These are phyloP conservation scores for Aspergillus sp. DNA, from an alignment of 2,329 filamentous ascomycete genomes.

Conservation along the genomic window DNA sequence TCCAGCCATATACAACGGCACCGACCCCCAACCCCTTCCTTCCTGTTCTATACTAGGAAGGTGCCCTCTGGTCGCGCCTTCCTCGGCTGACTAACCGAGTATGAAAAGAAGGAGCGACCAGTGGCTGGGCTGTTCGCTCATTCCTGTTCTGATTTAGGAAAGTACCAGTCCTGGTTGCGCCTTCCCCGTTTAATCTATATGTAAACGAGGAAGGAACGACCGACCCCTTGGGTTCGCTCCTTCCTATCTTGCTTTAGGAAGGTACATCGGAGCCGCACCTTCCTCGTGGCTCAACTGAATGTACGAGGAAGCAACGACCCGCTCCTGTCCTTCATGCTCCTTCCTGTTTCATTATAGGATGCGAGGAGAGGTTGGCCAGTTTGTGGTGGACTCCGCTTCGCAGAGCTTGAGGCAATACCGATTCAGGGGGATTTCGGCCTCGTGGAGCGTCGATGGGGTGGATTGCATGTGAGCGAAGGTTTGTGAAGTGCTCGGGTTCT, in stretches of 20 bases:
- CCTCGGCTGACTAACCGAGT: neutral
- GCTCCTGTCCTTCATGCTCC: neutral
- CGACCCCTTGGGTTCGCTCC: neutral
- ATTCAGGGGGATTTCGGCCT: neutral
- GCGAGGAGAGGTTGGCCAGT: neutral
- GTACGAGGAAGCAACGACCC: neutral
- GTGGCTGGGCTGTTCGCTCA: neutral
- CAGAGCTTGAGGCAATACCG: neutral
- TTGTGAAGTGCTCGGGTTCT: neutral
- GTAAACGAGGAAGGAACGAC: neutral
- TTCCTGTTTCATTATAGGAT: neutral
- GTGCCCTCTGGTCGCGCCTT: neutral
- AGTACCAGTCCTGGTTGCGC: neutral
- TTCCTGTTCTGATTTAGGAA: neutral
- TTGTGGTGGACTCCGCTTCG: neutral
- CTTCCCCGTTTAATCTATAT: neutral
- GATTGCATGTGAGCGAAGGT: neutral
- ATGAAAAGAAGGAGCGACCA: neutral
- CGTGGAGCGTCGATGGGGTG: neutral
- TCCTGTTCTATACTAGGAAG: neutral
- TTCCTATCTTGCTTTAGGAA: neutral
- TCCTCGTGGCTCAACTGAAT: neutral
- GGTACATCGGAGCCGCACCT: neutral
- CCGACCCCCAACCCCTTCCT: neutral
- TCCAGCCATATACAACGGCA: too few species aligned